phyloP scores from a whole-genome alignment of 345 rosid species.

The Gossypium bickii region DNA sequence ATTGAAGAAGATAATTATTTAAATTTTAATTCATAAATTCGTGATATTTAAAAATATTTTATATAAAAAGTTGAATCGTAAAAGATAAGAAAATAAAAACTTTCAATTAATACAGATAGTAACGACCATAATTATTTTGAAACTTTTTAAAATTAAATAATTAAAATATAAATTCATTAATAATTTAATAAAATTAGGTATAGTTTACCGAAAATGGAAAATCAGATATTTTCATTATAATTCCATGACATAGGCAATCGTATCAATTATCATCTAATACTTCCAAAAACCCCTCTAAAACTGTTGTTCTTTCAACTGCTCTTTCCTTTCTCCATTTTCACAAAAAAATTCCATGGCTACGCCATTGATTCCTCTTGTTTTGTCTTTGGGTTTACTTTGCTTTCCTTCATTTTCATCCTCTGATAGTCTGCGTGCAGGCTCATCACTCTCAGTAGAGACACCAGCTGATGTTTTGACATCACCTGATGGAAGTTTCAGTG shows the following conservation, averaged over 20 bases:
- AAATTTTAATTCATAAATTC: too few species aligned
- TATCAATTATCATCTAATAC: background rate
- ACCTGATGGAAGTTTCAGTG: constrained; percentile 5
- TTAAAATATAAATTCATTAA: too few species aligned
- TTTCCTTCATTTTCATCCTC: background rate
- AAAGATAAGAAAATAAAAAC: too few species aligned
- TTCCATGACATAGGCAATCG: background rate
- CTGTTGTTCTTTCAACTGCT: too few species aligned
- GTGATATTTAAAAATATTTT: too few species aligned
- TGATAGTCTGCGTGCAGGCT: background rate
- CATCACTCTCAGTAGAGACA: constrained; percentile 5
- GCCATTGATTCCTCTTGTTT: background rate
- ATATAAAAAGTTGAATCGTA: too few species aligned
- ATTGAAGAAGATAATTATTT: too few species aligned
- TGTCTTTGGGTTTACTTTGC: background rate
- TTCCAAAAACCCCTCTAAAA: background rate
- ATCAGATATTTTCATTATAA: background rate
- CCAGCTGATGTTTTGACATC: constrained; percentile 2
- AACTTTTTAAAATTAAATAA: too few species aligned
- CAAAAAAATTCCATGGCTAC: background rate
- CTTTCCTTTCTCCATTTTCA: background rate
- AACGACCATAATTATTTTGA: rapidly evolving
- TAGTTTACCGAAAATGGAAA: too few species aligned
- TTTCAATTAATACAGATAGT: too few species aligned
- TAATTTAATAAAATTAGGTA: too few species aligned